Evolutionary conservation across 2,329 filamentous ascomycete species (phyloP), one percentile per base, ranked within the genome.

Genomic region (Dactylonectria estremocensis): DNA sequence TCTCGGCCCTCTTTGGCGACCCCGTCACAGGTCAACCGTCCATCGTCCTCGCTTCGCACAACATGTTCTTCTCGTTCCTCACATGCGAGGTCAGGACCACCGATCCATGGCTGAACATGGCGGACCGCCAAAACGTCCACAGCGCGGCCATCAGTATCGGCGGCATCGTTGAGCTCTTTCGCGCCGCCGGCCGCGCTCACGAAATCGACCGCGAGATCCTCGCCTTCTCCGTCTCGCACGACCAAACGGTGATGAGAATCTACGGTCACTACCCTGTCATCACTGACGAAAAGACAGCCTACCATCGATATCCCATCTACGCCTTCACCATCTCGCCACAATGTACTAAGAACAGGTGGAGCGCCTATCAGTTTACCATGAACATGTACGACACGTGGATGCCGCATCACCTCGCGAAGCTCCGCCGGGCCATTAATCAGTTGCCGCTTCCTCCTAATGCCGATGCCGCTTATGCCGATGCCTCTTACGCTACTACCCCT

Each of bases 31-130:
- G 76, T 14, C 77, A 82, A 61, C 72, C 72, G 57, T 86, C 80
- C 20, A 80, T 75, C 68, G 85, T 86, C 60, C 83, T 84, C 77
- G 81, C 72, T 9, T 87, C 82, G 11, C 83, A 79, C 60, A 75
- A 81, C 5, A 85, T 87, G 78, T 84, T 82, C 76, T 86, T 88
- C 68, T 84, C 84, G 3, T 88, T 87, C 68, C 76, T 88, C 0
- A 81, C 82, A 0, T 84, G 80, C 72, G 83, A 88, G 72, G 83
- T 86, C 1, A 86, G 86, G 73, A 84, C 80, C 66, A 79, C 83
- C 49, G 72, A 75, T 31, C 76, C 69, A 28, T 77, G 71, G 1
- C 81, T 84, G 6, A 75, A 82, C 56, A 61, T 81, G 13, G 80
- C 81, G 2, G 80, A 83, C 64, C 76, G 79, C 55, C 78, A 83